These are phyloP conservation scores for Chiua virens DNA, from an alignment of 768 basidiomycete species.

Conservation along the genomic window DNA sequence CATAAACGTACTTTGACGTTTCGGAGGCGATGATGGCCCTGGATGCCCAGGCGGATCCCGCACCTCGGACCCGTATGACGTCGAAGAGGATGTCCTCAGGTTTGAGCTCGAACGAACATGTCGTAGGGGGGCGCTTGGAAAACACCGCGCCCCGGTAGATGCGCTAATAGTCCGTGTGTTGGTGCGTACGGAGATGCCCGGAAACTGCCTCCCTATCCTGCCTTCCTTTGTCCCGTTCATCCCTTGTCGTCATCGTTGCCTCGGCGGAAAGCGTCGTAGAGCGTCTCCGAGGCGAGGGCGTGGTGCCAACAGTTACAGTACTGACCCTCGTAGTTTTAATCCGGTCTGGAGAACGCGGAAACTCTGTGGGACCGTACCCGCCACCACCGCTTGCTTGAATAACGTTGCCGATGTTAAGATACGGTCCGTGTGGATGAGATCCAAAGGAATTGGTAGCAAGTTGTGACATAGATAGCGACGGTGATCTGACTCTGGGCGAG, in stretches of 20 bases:
- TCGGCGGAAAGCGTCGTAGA: constrained; percentile 26
- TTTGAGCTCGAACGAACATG: constrained; percentile 29
- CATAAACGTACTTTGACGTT: constrained; percentile 30
- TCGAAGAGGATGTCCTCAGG: constrained; percentile 11
- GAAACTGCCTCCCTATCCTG: background rate
- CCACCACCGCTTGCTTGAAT: constrained; percentile 5
- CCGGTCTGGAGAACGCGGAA: background rate
- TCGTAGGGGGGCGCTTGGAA: constrained; percentile 11
- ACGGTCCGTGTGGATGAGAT: background rate
- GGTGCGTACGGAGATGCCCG: background rate
- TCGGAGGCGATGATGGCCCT: constrained; percentile 18
- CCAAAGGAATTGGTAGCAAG: background rate
- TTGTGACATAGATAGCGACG: constrained; percentile 10
- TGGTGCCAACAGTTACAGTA: constrained; percentile 25
- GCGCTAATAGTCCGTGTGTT: background rate
- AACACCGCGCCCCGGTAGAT: background rate
- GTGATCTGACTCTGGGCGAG: constrained; percentile 20
- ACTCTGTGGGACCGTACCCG: constrained; percentile 2
- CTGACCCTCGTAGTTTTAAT: constrained; percentile 18
- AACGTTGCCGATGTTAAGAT: constrained; percentile 25
- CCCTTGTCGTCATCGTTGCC: background rate
- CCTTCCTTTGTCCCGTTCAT: constrained; percentile 9
- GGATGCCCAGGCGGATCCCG: background rate
- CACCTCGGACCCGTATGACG: constrained; percentile 13
- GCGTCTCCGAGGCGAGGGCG: constrained; percentile 16